phyloP scores from a whole-genome alignment of 2,329 filamentous ascomycete genomes.

The Alternaria rosae region DNA sequence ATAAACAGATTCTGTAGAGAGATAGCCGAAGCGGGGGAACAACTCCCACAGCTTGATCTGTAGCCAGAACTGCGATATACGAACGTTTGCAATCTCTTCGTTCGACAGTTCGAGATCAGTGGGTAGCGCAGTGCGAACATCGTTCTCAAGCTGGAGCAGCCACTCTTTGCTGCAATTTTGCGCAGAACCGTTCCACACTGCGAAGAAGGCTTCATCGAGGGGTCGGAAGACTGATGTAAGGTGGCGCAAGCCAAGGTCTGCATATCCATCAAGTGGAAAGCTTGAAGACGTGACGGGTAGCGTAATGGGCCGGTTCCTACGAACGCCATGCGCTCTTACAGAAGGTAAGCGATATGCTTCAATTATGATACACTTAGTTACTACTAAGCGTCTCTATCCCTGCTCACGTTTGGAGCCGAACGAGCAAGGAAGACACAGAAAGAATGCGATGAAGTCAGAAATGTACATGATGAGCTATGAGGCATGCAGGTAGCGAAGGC shows the following conservation, averaged over 20 bases:
- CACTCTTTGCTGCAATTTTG: constrained; percentile 65
- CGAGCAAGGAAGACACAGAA: no score
- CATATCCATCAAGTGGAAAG: constrained; percentile 68
- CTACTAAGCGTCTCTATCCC: neutral
- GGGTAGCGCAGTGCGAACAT: constrained; percentile 65
- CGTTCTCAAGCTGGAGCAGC: constrained; percentile 67
- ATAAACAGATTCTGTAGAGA: constrained; percentile 57
- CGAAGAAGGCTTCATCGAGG: constrained; percentile 70
- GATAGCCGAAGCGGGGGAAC: constrained; percentile 62
- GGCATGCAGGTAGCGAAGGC: neutral
- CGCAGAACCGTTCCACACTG: constrained; percentile 71
- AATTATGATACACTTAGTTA: neutral
- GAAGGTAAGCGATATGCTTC: neutral
- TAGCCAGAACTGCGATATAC: constrained; percentile 70
- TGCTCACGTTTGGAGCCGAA: no score
- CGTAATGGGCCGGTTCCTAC: constrained; percentile 73
- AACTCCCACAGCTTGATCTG: constrained; percentile 71
- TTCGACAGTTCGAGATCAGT: constrained; percentile 61
- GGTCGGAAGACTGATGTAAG: constrained; percentile 70
- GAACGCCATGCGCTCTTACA: constrained; percentile 71
- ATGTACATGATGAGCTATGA: neutral
- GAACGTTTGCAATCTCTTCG: constrained; percentile 63
- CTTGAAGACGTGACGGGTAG: constrained; percentile 73
- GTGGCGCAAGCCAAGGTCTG: constrained; percentile 59
- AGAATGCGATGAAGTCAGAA: no score